Percentiles rank a stretch among this genome's conserved stretches.
These are phyloP conservation scores for Parachlorella kessleri DNA, from an alignment of 139 green algal genomes.

Conservation along the genomic window DNA sequence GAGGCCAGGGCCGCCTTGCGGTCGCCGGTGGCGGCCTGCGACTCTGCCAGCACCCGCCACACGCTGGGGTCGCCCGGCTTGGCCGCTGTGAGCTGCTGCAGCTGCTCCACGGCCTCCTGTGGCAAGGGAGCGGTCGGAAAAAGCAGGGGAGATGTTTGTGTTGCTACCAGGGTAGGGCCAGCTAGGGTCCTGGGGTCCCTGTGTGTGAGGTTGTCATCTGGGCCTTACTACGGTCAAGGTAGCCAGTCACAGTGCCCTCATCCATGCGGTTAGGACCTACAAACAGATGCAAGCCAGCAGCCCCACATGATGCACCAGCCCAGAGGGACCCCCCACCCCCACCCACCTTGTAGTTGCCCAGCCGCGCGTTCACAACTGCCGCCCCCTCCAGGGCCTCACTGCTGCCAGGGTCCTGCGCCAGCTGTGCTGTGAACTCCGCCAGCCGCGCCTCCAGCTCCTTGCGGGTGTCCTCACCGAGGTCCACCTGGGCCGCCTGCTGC, in stretches of 20 bases:
- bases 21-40: conserved; percentile 16
- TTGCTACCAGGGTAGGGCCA: not conserved
- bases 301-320: too few relatives aligned
- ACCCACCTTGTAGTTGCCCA: not conserved
- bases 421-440: not conserved
- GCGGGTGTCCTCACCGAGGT: conserved; percentile 15
- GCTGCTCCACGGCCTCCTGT: conserved; percentile 10
- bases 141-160: not conserved
- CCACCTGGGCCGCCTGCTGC: conserved; percentile 5
- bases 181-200: too few relatives aligned
- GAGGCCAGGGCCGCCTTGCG: conserved; percentile 21
- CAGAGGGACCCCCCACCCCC: too few relatives aligned
- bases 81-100: conserved; percentile 26
- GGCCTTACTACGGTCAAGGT: too few relatives aligned
- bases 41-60: conserved; percentile 46
- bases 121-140: too few relatives aligned
- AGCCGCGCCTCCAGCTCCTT: conserved; percentile 32
- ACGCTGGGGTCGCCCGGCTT: conserved; percentile 27
- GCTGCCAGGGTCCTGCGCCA: conserved; percentile 10
- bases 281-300: too few relatives aligned
- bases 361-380: conserved; percentile 28
- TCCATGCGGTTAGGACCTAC: too few relatives aligned
- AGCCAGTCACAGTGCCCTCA: too few relatives aligned
- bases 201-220: too few relatives aligned
- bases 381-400: conserved; percentile 31